A percentile compares a stretch with the other conserved stretches of the same genome.
These are phyloP conservation scores for Hemileccinum impolitum DNA, from an alignment of 768 basidiomycete species.

Conservation along the genomic window DNA sequence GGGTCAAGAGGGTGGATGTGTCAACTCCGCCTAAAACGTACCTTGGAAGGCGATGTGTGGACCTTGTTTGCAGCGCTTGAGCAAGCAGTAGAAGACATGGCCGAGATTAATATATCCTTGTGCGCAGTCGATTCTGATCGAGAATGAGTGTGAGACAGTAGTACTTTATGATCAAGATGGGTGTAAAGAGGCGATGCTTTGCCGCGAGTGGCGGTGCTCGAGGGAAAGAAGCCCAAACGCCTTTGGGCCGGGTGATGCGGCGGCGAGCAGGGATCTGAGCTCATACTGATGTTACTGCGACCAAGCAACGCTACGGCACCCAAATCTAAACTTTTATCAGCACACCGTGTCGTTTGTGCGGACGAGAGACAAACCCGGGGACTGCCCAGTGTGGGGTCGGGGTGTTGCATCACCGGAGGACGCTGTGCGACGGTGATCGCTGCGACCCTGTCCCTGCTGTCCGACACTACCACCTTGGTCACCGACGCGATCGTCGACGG, in stretches of 20 bases:
- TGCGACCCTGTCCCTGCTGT: slow-evolving; percentile 6
- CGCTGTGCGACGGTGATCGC: slow-evolving; percentile 28
- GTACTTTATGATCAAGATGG: slow-evolving; percentile 25
- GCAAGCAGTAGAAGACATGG: slow-evolving; percentile 28
- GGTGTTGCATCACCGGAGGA: slow-evolving; percentile 52
- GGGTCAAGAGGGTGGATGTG: slow-evolving; percentile 5
- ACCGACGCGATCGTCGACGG: slow-evolving; percentile 2
- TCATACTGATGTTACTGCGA: slow-evolving; percentile 11
- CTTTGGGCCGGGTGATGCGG: slow-evolving; percentile 36
- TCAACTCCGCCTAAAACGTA: slow-evolving; percentile 24
- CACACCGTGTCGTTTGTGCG: not conserved
- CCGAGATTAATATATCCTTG: slow-evolving; percentile 12
- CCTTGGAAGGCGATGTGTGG: slow-evolving; percentile 35
- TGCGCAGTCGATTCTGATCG: slow-evolving; percentile 32
- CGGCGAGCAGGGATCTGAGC: slow-evolving; percentile 13
- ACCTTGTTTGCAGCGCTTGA: slow-evolving; percentile 26
- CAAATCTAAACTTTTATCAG: slow-evolving; percentile 18
- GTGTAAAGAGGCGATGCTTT: slow-evolving; percentile 27
- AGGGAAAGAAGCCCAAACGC: slow-evolving; percentile 27
- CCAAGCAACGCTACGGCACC: slow-evolving; percentile 3
- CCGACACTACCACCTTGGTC: slow-evolving; percentile 2
- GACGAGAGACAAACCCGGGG: slow-evolving; percentile 17
- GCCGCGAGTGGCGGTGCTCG: slow-evolving; percentile 38
- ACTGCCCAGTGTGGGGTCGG: slow-evolving; percentile 35
- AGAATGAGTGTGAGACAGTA: slow-evolving; percentile 38